Conservation (phyloP, 768 basidiomycete genomes). For the Agrocybe pediades region DNA sequence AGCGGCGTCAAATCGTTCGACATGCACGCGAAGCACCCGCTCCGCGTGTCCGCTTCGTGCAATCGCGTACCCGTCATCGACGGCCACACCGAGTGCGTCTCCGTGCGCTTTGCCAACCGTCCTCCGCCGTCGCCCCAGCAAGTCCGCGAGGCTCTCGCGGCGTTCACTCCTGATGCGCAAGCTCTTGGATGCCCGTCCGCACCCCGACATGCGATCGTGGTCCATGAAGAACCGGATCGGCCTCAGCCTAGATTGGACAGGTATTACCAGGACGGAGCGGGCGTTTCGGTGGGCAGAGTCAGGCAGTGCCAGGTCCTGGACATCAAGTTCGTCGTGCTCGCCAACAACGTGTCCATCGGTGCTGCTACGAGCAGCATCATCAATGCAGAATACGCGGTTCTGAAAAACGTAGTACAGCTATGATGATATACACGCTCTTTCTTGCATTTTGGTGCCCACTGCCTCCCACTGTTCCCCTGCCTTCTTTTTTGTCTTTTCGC, state of each 20-base stretch:
- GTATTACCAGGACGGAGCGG: conserved; percentile 87
- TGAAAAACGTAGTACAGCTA: conserved; percentile 56
- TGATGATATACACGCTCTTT: not conserved
- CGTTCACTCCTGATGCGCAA: conserved; percentile 78
- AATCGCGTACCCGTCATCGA: conserved; percentile 96
- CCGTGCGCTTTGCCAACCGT: conserved; percentile 75
- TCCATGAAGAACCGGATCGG: conserved; percentile 92
- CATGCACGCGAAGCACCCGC: conserved; percentile 75
- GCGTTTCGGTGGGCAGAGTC: conserved; percentile 89
- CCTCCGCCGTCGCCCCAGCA: conserved; percentile 88
- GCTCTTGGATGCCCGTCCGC: conserved; percentile 80
- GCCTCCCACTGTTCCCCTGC: not conserved
- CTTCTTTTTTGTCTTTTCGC: conserved; percentile 5
- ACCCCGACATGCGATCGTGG: conserved; percentile 79
- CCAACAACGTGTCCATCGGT: conserved; percentile 94
- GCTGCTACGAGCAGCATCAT: conserved; percentile 97
- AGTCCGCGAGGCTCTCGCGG: conserved; percentile 76
- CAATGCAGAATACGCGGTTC: conserved; percentile 93
- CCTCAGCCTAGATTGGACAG: conserved; percentile 95
- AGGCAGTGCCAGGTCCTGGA: conserved; percentile 91
- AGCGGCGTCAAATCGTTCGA: conserved; percentile 70
- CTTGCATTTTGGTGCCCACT: not conserved
- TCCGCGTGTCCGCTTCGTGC: conserved; percentile 91
- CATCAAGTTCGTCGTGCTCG: conserved; percentile 91
- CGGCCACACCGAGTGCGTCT: conserved; percentile 91